Evolutionary conservation across 305 asterid genomes (phyloP), one percentile per base, ranked within the genome.

Genomic region (Rubia tinctorum): DNA sequence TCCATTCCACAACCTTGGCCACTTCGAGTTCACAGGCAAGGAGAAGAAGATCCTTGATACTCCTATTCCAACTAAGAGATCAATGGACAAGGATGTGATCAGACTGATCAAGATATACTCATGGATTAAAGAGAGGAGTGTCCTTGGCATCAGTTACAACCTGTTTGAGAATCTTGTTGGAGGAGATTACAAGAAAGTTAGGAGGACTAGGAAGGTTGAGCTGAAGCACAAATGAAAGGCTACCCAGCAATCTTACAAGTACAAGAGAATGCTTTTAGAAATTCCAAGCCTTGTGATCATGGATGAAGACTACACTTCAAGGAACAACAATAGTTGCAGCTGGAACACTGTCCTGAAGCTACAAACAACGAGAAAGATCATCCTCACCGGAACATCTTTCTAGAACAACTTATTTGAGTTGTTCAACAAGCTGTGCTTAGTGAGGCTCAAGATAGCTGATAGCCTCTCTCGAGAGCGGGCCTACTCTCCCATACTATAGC

Each of bases 251-350:
- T 53, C 68, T 23, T 20, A 68, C 9, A 72, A 71, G 14, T 6
- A 81, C 34, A 78, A 81, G 75, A 75, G 72, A 42, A 86, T 88
- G 66, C 88, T 89, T n/a, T 74, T 86, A 1, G 87, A 85, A n/a
- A 73, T 55, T 69, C 92, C 96, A 20, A 85, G 88, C 8, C 42
- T 89, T 45, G 87, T 88, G 20, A 71, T 91, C 63, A 84, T 91
- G 6, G 96, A 91, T 34, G 94, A 91, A 75, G 96, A 96, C 5
- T 96, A 91, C 77, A 89, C 92, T 45, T 89, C 96, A 14, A 84
- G 97, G 6, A 91, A 83, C 63, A 66, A 75, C 37, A 75, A 75
- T 58, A 91, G 92, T 66, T 80, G 79, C 73, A 81, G 88, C 47
- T 89, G 89, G 89, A 86, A 84, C 27, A 83, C 80, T 14, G 78